These are phyloP conservation scores for Pythium volutum DNA, from an alignment of 352 stramenopile species.

Conservation along the genomic window DNA sequence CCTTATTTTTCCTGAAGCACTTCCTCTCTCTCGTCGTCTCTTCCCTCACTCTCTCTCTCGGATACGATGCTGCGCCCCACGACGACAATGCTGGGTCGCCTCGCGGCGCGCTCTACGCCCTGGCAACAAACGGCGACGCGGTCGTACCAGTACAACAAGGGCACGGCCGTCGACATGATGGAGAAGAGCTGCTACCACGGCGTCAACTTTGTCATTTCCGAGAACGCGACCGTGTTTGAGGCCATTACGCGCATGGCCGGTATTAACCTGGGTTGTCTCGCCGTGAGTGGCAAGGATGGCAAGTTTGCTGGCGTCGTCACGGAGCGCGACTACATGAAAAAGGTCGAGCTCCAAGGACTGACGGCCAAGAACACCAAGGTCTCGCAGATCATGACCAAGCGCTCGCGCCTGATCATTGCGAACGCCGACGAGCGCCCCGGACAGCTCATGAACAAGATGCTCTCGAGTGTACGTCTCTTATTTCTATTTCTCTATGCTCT, in stretches of 20 bases:
- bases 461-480: conserved; percentile 67
- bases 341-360: conserved; percentile 92
- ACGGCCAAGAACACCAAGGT: conserved; percentile 84
- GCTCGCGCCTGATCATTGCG: conserved; percentile 88
- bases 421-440: conserved; percentile 83
- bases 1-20: not conserved
- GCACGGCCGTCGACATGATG: conserved; percentile 89
- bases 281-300: conserved; percentile 83
- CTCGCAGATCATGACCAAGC: conserved; percentile 94
- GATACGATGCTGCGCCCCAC: conserved; percentile 4
- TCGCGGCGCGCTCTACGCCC: not conserved
- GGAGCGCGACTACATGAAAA: conserved; percentile 95
- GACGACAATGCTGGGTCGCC: conserved; percentile 8
- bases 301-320: conserved; percentile 92
- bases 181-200: conserved; percentile 92
- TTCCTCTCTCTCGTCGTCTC: not conserved
- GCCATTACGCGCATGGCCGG: conserved; percentile 94
- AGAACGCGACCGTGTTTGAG: conserved; percentile 93
- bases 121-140: conserved; percentile 14
- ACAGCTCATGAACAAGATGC: conserved; percentile 95
- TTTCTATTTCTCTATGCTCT: not conserved
- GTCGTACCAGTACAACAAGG: conserved; percentile 72
- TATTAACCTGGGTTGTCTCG: conserved; percentile 91
- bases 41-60: not conserved
- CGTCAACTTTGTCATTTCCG: conserved; percentile 94